Conservation (phyloP, 1,139 yeast species). For the Saccharomycopsis hybrid region DNA sequence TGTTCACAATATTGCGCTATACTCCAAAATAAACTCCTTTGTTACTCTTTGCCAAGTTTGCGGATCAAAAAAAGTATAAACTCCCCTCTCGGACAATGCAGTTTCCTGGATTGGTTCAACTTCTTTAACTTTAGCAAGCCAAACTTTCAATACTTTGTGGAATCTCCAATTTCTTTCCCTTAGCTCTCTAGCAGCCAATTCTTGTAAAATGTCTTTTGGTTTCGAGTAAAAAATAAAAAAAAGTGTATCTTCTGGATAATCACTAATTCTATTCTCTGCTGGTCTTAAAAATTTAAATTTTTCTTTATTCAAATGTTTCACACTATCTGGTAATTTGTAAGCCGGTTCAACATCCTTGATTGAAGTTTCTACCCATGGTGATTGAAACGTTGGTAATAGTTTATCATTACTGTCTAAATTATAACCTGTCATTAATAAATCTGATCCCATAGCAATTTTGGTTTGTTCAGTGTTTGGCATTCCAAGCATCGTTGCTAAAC, state of each 20-base stretch:
- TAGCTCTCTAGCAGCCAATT: constrained; percentile 86
- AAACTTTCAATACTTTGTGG: constrained; percentile 90
- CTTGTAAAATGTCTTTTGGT: constrained; percentile 91
- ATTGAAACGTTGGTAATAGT: constrained; percentile 67
- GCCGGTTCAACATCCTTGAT: constrained; percentile 88
- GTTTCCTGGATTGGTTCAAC: constrained; percentile 84
- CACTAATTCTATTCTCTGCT: constrained; percentile 64
- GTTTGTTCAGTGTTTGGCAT: constrained; percentile 64
- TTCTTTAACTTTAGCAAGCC: constrained; percentile 92
- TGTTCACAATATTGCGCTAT: constrained; percentile 41
- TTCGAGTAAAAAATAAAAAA: constrained; percentile 91
- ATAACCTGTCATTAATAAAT: constrained; percentile 66
- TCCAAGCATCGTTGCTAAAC: constrained; percentile 59
- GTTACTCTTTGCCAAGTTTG: constrained; percentile 94
- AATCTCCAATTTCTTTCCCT: constrained; percentile 93
- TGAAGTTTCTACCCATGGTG: constrained; percentile 94
- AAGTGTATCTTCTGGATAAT: constrained; percentile 85
- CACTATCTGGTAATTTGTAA: constrained; percentile 46
- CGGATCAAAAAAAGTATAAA: constrained; percentile 95
- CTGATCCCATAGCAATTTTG: constrained; percentile 78
- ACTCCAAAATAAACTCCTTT: constrained; percentile 69
- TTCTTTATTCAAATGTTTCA: constrained; percentile 25
- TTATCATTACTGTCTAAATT: constrained; percentile 46
- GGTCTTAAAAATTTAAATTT: constrained; percentile 36
- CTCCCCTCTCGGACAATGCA: constrained; percentile 85